A percentile compares a stretch with the other conserved stretches of the same genome.
Conservation (phyloP, 495 filamentous ascomycete genomes). For the Penicillium pulvis region DNA sequence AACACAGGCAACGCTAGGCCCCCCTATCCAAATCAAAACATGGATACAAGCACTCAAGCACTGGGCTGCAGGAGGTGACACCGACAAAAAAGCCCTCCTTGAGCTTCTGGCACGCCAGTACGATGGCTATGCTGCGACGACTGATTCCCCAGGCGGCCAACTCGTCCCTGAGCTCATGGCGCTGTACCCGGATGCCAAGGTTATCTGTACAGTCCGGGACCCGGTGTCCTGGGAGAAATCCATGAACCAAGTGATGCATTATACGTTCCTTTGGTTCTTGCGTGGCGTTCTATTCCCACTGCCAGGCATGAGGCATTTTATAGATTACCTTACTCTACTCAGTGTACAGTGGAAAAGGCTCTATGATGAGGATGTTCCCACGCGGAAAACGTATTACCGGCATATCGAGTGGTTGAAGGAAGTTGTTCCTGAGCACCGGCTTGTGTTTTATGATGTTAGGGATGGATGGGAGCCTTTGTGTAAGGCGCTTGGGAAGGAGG, state of each 20-base stretch:
- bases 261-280: slow-evolving; percentile 22
- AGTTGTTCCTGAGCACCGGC: slow-evolving; percentile 42
- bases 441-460: slow-evolving; percentile 49
- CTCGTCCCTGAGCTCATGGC: slow-evolving; percentile 29
- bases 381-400: slow-evolving; percentile 13
- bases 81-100: slow-evolving; percentile 60
- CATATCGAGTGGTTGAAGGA: slow-evolving; percentile 40
- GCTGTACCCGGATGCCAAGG: slow-evolving; percentile 33
- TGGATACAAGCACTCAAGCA: slow-evolving; percentile 24
- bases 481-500: slow-evolving; percentile 44
- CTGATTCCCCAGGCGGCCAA: slow-evolving; percentile 31
- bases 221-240: slow-evolving; percentile 26
- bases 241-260: slow-evolving; percentile 14
- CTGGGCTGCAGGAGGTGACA: slow-evolving; percentile 13
- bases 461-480: slow-evolving; percentile 56
- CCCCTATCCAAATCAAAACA: slow-evolving; percentile 20
- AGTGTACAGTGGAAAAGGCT: slow-evolving; percentile 23
- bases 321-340: slow-evolving; percentile 18
- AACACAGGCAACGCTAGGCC: slow-evolving; percentile 27
- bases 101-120: slow-evolving; percentile 53
- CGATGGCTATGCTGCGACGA: slow-evolving; percentile 57
- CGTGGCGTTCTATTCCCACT: slow-evolving; percentile 26
- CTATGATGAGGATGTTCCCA: slow-evolving; percentile 16
- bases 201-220: slow-evolving; percentile 33
- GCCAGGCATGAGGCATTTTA: slow-evolving; percentile 29